Percentiles rank a stretch among this genome's conserved stretches.
Evolutionary conservation across 78 protist genomes (phyloP).

Genomic region (Dictyostelium intermedium): DNA sequence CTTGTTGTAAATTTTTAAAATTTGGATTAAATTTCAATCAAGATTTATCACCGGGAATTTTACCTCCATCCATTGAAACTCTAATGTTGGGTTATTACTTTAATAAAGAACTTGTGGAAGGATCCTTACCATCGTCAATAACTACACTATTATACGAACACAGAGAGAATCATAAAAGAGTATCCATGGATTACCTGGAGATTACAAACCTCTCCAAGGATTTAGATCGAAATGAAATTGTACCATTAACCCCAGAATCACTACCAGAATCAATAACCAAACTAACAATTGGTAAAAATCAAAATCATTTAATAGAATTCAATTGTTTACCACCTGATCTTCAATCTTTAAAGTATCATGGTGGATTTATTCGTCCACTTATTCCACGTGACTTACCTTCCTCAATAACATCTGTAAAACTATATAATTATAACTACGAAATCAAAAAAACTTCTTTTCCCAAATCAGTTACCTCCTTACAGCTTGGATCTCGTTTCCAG

Average conservation of each 20-base stretch:
- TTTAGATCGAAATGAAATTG: not conserved
- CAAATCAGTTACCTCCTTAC: not conserved
- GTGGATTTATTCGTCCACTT: not conserved
- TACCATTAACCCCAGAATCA: not conserved
- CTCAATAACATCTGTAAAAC: not conserved
- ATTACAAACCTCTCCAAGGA: not conserved
- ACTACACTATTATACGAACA: not conserved
- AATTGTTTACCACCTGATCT: not conserved
- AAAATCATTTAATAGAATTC: not conserved
- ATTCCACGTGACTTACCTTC: not conserved
- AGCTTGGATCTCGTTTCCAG: not conserved
- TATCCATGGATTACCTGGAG: not conserved
- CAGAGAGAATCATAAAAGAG: not conserved
- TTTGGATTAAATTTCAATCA: not conserved
- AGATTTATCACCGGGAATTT: not conserved
- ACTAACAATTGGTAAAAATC: slow-evolving; percentile 1
- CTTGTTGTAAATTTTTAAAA: not conserved
- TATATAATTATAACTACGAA: not conserved
- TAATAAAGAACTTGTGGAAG: not conserved
- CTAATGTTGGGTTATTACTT: not conserved
- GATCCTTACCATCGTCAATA: not conserved
- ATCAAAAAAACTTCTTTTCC: not conserved
- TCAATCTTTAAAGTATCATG: not conserved
- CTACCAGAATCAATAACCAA: not conserved
- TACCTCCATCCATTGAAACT: not conserved